Conservation (phyloP, 2,329 filamentous ascomycete species). For the Fusarium gaditjirri region DNA sequence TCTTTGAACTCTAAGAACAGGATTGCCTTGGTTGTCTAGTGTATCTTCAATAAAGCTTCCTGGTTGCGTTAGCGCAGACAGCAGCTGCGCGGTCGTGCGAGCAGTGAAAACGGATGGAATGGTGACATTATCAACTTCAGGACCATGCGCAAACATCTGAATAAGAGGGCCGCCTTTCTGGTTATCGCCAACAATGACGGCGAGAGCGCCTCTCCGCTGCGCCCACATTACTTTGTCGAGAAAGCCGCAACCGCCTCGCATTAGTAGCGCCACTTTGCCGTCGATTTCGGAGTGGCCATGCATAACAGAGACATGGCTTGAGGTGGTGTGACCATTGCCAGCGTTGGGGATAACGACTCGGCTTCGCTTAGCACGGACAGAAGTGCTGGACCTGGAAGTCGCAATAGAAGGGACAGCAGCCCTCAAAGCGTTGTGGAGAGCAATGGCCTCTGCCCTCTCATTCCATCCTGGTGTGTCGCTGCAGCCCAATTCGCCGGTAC, state of each 20-base stretch:
- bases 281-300: slow-evolving; percentile 93
- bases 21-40: slow-evolving; percentile 69
- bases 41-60: slow-evolving; percentile 71
- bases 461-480: slow-evolving; percentile 94
- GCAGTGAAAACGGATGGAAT: slow-evolving; percentile 97
- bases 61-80: slow-evolving; percentile 85
- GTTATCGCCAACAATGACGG: slow-evolving; percentile 94
- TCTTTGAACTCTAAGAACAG: slow-evolving; percentile 64
- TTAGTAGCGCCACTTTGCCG: slow-evolving; percentile 91
- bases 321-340: slow-evolving; percentile 49
- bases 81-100: slow-evolving; percentile 89
- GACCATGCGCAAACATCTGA: slow-evolving; percentile 98
- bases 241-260: slow-evolving; percentile 94
- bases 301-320: slow-evolving; percentile 84
- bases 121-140: slow-evolving; percentile 88
- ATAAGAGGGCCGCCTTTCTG: slow-evolving; percentile 88
- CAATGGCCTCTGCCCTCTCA: slow-evolving; percentile 63
- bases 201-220: slow-evolving; percentile 87
- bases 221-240: slow-evolving; percentile 98
- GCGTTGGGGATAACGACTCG: slow-evolving; percentile 49
- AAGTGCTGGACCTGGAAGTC: slow-evolving; percentile 28
- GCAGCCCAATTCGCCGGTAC: slow-evolving; percentile 90
- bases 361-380: slow-evolving; percentile 45
- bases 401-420: slow-evolving; percentile 38
- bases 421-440: slow-evolving; percentile 55